phyloP scores from a whole-genome alignment of 1,139 yeast species.

The Kodamaea sp. region DNA sequence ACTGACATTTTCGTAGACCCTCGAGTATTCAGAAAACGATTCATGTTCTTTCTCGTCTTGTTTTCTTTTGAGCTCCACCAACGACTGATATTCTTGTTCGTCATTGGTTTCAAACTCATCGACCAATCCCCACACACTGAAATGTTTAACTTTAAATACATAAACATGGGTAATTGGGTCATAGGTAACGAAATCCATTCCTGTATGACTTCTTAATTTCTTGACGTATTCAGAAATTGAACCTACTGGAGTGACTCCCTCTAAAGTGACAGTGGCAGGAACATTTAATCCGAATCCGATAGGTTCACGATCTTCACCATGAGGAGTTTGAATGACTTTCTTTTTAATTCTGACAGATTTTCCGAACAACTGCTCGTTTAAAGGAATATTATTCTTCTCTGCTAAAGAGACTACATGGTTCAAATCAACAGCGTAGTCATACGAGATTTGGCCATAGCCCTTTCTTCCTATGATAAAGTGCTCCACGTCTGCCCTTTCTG shows the following conservation, averaged over 20 bases:
- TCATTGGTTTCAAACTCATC: conserved; percentile 65
- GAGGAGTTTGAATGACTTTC: conserved; percentile 66
- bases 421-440: conserved; percentile 71
- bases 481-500: conserved; percentile 58
- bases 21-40: conserved; percentile 28
- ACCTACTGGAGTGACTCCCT: conserved; percentile 53
- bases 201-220: conserved; percentile 49
- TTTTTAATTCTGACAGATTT: conserved; percentile 57
- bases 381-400: conserved; percentile 30
- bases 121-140: conserved; percentile 89
- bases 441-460: conserved; percentile 75
- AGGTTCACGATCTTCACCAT: conserved; percentile 44
- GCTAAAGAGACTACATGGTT: conserved; percentile 30
- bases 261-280: conserved; percentile 81
- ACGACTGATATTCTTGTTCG: conserved; percentile 36
- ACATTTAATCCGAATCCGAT: conserved; percentile 77
- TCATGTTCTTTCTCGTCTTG: conserved; percentile 29
- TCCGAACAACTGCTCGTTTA: conserved; percentile 51
- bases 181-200: conserved; percentile 78
- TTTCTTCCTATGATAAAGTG: conserved; percentile 76
- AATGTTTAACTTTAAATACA: conserved; percentile 86
- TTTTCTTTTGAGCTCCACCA: conserved; percentile 28
- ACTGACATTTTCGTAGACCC: conserved; percentile 29
- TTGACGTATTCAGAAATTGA: conserved; percentile 42
- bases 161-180: conserved; percentile 76